Conservation (phyloP, 176 grass and related monocot genomes). For the Poa annua region DNA sequence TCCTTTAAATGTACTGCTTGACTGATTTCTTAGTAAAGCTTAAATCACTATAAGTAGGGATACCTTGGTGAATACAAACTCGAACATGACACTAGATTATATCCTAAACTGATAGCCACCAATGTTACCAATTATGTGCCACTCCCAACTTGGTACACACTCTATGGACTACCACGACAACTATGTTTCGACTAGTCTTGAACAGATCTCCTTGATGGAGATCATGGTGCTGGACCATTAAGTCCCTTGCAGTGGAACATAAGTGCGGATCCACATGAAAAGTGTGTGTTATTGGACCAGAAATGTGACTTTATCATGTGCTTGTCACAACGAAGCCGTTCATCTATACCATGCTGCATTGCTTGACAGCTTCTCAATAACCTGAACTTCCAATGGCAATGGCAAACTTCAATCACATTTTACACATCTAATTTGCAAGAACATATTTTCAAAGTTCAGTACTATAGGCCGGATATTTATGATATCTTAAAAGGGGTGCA, state of each 20-base stretch:
- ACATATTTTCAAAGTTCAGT: neutral
- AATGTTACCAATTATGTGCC: neutral
- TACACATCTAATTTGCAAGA: neutral
- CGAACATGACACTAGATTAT: neutral
- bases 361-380: neutral
- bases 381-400: neutral
- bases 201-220: neutral
- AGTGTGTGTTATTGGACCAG: neutral
- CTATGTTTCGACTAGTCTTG: neutral
- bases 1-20: neutral
- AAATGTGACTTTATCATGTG: neutral
- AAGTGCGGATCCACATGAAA: neutral
- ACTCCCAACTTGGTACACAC: neutral
- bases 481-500: slow-evolving; percentile 2
- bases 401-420: neutral
- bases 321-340: neutral
- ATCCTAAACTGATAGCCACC: neutral
- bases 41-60: neutral
- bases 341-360: slow-evolving; percentile 19
- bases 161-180: neutral
- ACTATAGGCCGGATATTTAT: neutral
- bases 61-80: neutral
- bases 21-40: neutral
- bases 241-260: slow-evolving; percentile 1
- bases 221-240: neutral